Evolutionary conservation across 169 alveolate genomes (phyloP).

Genomic region (Babesia microti): DNA sequence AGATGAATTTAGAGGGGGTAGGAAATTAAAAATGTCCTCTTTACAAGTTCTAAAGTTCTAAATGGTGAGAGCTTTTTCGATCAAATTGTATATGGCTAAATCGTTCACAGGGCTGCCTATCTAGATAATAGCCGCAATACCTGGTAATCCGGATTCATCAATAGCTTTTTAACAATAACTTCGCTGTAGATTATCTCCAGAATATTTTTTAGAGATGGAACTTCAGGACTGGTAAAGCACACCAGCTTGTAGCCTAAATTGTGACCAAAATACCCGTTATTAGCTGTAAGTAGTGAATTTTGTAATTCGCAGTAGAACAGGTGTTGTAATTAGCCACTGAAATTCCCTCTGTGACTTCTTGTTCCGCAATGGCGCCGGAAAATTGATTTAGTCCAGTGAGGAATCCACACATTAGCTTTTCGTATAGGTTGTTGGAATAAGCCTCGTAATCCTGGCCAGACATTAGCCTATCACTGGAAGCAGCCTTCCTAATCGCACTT

Average conservation of each 20-base stretch:
- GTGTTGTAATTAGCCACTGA: slow-evolving; percentile 33
- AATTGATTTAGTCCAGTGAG: slow-evolving; percentile 30
- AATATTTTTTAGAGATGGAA: slow-evolving; percentile 20
- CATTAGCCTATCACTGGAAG: no score
- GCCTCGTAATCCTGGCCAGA: no score
- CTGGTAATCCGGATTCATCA: slow-evolving; percentile 23
- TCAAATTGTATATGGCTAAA: no score
- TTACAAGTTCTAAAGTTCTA: no score
- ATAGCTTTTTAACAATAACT: slow-evolving; percentile 16
- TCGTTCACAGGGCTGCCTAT: no score
- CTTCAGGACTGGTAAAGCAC: slow-evolving; percentile 38
- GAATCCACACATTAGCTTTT: slow-evolving; percentile 33
- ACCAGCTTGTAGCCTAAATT: slow-evolving; percentile 37
- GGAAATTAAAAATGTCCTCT: no score
- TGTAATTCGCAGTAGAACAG: slow-evolving; percentile 31
- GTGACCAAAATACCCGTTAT: slow-evolving; percentile 17
- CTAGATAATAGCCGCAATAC: no score
- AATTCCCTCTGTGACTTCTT: slow-evolving; percentile 21
- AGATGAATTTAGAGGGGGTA: no score
- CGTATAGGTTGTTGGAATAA: slow-evolving; percentile 22
- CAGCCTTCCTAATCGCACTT: no score
- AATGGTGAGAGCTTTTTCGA: no score
- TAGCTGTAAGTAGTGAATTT: slow-evolving; percentile 37
- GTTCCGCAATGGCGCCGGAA: slow-evolving; percentile 37
- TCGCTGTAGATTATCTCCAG: slow-evolving; percentile 32